Evolutionary conservation across 495 filamentous ascomycete species (phyloP).

Genomic region (Echria macrotheca): DNA sequence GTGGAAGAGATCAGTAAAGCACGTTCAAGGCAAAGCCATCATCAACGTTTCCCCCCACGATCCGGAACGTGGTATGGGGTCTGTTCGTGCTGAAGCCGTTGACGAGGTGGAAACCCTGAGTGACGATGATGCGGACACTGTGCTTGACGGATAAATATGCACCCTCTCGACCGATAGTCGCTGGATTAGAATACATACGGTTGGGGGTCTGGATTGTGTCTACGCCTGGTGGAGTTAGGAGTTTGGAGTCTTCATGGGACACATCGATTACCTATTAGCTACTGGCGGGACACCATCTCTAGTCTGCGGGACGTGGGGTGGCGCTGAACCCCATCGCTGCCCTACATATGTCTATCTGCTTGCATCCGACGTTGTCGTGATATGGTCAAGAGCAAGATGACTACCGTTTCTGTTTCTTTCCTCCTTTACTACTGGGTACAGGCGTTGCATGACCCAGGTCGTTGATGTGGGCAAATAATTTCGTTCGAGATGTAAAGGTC

Average conservation of each 20-base stretch:
- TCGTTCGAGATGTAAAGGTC: slow-evolving; percentile 62
- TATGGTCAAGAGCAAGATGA: too few relatives aligned
- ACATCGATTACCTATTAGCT: too few relatives aligned
- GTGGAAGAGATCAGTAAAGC: slow-evolving; percentile 66
- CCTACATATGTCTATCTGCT: too few relatives aligned
- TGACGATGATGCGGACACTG: slow-evolving; percentile 50
- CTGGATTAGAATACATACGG: too few relatives aligned
- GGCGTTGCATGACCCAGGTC: slow-evolving; percentile 36
- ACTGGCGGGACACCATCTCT: too few relatives aligned
- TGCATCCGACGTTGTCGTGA: too few relatives aligned
- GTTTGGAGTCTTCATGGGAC: too few relatives aligned
- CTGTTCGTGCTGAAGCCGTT: slow-evolving; percentile 64
- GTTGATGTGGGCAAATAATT: slow-evolving; percentile 71
- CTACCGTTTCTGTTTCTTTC: slow-evolving; percentile 22
- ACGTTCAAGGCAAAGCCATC: slow-evolving; percentile 73
- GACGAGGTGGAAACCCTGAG: slow-evolving; percentile 83
- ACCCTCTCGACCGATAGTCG: too few relatives aligned
- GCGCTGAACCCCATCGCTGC: too few relatives aligned
- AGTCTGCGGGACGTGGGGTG: too few relatives aligned
- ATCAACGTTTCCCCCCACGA: slow-evolving; percentile 72
- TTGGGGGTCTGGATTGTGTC: too few relatives aligned
- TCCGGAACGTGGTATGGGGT: slow-evolving; percentile 47
- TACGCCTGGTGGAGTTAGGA: too few relatives aligned
- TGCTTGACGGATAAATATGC: slow-evolving; percentile 29
- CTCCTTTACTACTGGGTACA: slow-evolving; percentile 13